These are phyloP conservation scores for Hanseniaspora hatyaiensis DNA, from an alignment of 805 yeast species.

Conservation along the genomic window DNA sequence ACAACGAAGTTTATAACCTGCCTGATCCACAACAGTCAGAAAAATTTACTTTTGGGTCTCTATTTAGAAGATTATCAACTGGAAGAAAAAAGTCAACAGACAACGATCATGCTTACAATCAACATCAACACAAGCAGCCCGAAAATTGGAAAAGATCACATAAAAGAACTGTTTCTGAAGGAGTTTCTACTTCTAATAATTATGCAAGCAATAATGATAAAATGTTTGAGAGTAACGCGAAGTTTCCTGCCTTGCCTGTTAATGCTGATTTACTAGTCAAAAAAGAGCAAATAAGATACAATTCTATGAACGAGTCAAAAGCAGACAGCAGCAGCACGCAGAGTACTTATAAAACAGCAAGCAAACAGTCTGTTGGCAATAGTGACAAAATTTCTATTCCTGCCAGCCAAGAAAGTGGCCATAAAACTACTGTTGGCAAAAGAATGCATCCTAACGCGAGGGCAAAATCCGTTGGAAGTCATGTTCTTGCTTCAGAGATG, in stretches of 20 bases:
- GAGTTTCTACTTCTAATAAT: conserved; percentile 18
- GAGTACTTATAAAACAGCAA: conserved; percentile 9
- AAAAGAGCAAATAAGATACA: conserved; percentile 21
- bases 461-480: conserved; percentile 73
- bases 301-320: conserved; percentile 18
- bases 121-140: conserved; percentile 15
- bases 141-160: conserved; percentile 23
- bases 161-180: conserved; percentile 34
- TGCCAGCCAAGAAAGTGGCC: conserved; percentile 18
- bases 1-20: background rate
- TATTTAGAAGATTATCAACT: conserved; percentile 30
- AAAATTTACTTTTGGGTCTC: conserved; percentile 26
- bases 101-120: background rate
- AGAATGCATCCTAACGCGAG: conserved; percentile 69
- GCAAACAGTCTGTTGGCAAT: conserved; percentile 4
- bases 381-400: conserved; percentile 19
- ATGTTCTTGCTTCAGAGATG: conserved; percentile 34
- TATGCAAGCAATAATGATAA: background rate
- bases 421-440: conserved; percentile 22
- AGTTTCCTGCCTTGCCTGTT: conserved; percentile 29
- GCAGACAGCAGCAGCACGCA: background rate
- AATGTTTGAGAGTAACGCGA: conserved; percentile 19
- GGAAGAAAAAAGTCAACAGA: conserved; percentile 20
- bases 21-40: conserved; percentile 17
- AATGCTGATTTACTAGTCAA: conserved; percentile 29